Evolutionary conservation across 345 rosid species (phyloP), one percentile per base, ranked within the genome.

Genomic region (Acer saccharum): DNA sequence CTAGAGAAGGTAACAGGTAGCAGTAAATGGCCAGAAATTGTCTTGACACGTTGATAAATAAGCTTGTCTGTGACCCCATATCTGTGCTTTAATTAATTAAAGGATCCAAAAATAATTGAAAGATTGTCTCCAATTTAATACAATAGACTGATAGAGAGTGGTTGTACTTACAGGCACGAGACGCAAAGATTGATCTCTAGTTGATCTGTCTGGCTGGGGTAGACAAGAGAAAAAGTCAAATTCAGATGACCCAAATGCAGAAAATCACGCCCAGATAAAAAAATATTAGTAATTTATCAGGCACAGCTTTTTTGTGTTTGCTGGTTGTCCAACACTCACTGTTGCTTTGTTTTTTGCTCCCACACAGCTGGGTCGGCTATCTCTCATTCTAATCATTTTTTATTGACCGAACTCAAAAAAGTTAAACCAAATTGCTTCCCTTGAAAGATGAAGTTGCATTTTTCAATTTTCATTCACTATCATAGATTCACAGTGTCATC

Each of bases 61-160:
- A 35, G 39, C 6, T 4, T 4, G 39, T 35, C 6, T 35, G 39
- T 35, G 39, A 35, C 39, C 39, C 39, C 46, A 43, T 43, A 57
- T 25, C 13, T 18, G 1, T 65, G 23, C 52, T 48, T 25, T 50
- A 46, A 46, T 46, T 6, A 48, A 32, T 65, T 29, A 18, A 71
- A 44, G 25, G 63, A 18, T 72, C 46, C 50, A 35, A 55, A 72
- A 72, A 72, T 57, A 57, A 57, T 72, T 57, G 50, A 72, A 72
- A 57, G 5, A 12, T 39, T 35, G 63, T 20, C 52, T 62, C 65
- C 50, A 11, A 29, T 39, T 18, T 57, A 57, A 57, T 57, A 57
- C 39, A 2, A 32, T 32, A 29, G 32, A 29, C 32, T 29, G 32
- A 29, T 29, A 32, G 4, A 32, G 35, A 32, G 5, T 35, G 1